Evolutionary conservation across 108 stramenopile genomes (phyloP).

Genomic region (Cyclotella baltica): DNA sequence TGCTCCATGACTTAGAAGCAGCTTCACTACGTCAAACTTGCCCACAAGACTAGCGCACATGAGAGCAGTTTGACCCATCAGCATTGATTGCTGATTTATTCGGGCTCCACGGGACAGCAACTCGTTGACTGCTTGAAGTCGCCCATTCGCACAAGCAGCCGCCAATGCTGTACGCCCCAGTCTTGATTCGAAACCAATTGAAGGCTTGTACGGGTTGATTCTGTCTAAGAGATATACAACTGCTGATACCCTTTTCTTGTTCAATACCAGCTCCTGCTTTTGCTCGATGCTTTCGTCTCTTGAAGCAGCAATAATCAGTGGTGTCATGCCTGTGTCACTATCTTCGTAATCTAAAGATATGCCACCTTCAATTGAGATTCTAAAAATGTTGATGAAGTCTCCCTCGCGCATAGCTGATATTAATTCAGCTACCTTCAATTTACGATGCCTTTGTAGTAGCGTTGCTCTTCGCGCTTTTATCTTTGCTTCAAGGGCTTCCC

Average conservation of each 20-base stretch:
- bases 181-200: slow-evolving; percentile 42
- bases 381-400: slow-evolving; percentile 43
- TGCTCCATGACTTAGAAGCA: slow-evolving; percentile 27
- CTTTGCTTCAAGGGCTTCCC: slow-evolving; percentile 28
- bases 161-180: slow-evolving; percentile 48
- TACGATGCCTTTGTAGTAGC: slow-evolving; percentile 20
- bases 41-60: slow-evolving; percentile 35
- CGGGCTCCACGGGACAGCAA: slow-evolving; percentile 50
- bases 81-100: slow-evolving; percentile 16
- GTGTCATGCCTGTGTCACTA: slow-evolving; percentile 29
- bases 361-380: slow-evolving; percentile 32
- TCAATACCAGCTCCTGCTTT: slow-evolving; percentile 21
- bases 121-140: slow-evolving; percentile 24
- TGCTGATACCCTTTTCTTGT: slow-evolving; percentile 28
- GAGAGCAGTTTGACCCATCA: slow-evolving; percentile 37
- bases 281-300: slow-evolving; percentile 13
- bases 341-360: slow-evolving; percentile 41
- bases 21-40: slow-evolving; percentile 37
- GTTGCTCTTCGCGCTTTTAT: slow-evolving; percentile 33
- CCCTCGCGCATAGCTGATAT: slow-evolving; percentile 30
- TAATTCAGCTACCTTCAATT: slow-evolving; percentile 6
- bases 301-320: slow-evolving; percentile 43
- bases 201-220: slow-evolving; percentile 32
- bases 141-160: slow-evolving; percentile 30
- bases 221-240: slow-evolving; percentile 49